A percentile compares a stretch with the other conserved stretches of the same genome.
Evolutionary conservation across 495 filamentous ascomycete genomes (phyloP).

Genomic region (Trichodelitschia bisporula): DNA sequence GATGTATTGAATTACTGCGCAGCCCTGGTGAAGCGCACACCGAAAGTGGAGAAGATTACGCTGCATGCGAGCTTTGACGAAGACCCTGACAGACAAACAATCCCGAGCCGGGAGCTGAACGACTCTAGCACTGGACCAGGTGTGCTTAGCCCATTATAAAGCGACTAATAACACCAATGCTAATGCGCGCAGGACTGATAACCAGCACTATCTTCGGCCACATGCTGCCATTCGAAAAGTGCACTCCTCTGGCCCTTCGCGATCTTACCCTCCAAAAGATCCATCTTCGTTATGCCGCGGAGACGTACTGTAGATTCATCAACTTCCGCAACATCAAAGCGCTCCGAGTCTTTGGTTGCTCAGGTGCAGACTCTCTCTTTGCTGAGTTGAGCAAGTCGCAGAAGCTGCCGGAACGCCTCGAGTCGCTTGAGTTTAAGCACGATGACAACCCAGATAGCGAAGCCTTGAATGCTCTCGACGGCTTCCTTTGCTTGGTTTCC

Average conservation of each 20-base stretch:
- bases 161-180: no score
- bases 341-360: conserved; percentile 12
- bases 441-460: conserved; percentile 17
- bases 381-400: conserved; percentile 15
- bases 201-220: conserved; percentile 14
- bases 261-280: conserved; percentile 13
- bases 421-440: conserved; percentile 14
- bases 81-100: conserved; percentile 5
- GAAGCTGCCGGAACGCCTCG: conserved; percentile 13
- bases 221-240: conserved; percentile 16
- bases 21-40: conserved; percentile 10
- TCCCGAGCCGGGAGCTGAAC: conserved; percentile 13
- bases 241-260: conserved; percentile 13
- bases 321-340: conserved; percentile 11
- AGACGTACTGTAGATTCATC: conserved; percentile 17
- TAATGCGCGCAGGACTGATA: no score
- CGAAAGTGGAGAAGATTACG: conserved; percentile 14
- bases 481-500: conserved; percentile 15
- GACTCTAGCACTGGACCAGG: conserved; percentile 14
- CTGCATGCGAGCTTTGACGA: conserved; percentile 14
- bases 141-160: no score
- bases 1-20: conserved; percentile 12
- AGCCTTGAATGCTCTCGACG: conserved; percentile 14
- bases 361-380: conserved; percentile 15
- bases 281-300: conserved; percentile 13